Base-by-base conservation (phyloP, 2,329 filamentous ascomycete genomes). In the Colletotrichum gloeosporioides region DNA sequence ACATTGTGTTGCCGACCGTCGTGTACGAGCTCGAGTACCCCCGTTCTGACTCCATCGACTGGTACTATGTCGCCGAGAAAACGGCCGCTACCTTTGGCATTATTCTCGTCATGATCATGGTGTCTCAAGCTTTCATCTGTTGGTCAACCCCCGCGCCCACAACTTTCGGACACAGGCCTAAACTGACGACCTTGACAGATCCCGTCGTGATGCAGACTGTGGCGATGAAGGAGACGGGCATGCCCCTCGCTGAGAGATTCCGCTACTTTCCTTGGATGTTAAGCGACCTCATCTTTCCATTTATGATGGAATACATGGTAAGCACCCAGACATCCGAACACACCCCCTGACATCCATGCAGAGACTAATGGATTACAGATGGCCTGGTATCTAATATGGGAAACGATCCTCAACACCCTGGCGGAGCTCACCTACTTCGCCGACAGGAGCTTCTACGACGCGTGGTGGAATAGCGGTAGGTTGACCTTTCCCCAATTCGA, bases 341-440 rank as follows among this genome's bases (percentile, higher is more conserved):
- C 13, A n/a, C 39, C 18, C n/a, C 10, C 10, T 22, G 6, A 22
- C 10, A 53, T 34, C 27, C 6, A 18, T 18, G 29, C n/a, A 31
- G 36, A 27, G 27, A 25, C 70, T 76, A 57, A 76, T 15, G 12
- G 1, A 9, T 5, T 25, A 25, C 67, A 88, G 85, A 89, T 95
- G 73, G 89, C 92, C 0, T 96, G 94, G 93, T 96, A 96, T 82
- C 89, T 96, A 32, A 96, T 96, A 78, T 96, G 95, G 95, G 92
- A 94, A 83, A 92, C 91, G 4, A 90, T 93, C 44, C 87, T 96
- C 76, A 96, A 96, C 82, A 90, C 95, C 16, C 87, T 96, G 27
- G 95, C 94, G 6, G 95, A 96, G 83, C 82, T 96, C 71, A 96
- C 94, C 0, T 88, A 89, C 77, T 96, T 96, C 82, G 94, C 94